Evolutionary conservation across 305 asterid species (phyloP).

Genomic region (Rubia balearica): DNA sequence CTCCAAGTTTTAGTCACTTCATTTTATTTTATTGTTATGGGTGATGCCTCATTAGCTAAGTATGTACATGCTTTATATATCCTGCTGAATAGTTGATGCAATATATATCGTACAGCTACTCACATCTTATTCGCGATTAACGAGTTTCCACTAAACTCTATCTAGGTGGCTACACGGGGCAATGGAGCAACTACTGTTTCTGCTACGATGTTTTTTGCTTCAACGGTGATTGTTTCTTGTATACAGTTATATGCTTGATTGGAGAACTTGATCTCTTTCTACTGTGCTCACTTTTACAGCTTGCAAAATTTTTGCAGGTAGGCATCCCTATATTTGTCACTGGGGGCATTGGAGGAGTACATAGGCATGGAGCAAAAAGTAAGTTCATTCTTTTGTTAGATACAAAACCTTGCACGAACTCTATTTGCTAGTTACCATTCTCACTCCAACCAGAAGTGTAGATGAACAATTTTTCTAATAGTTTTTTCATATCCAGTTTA

Average conservation of each 20-base stretch:
- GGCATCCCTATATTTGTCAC: slow-evolving; percentile 89
- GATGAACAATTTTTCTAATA: neutral
- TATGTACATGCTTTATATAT: neutral
- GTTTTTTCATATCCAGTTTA: neutral
- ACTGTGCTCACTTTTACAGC: slow-evolving; percentile 10
- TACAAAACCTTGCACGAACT: neutral
- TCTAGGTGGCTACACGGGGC: slow-evolving; percentile 72
- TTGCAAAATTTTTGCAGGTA: slow-evolving; percentile 40
- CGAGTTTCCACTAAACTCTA: slow-evolving; percentile 9
- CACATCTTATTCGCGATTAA: neutral
- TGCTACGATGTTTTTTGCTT: slow-evolving; percentile 83
- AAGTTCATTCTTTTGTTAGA: slow-evolving; percentile 22
- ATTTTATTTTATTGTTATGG: neutral
- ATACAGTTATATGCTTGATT: neutral
- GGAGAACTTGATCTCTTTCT: neutral
- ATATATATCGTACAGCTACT: neutral
- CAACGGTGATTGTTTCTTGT: slow-evolving; percentile 10
- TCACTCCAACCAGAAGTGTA: neutral
- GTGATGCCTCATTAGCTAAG: neutral
- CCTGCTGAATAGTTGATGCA: neutral
- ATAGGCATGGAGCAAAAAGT: slow-evolving; percentile 85
- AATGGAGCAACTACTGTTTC: slow-evolving; percentile 93
- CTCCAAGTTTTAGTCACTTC: slow-evolving; percentile 12
- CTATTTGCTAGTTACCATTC: neutral
- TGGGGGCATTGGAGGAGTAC: slow-evolving; percentile 97